Evolutionary conservation across 2,329 filamentous ascomycete genomes (phyloP), one percentile per base, ranked within the genome.

Genomic region (Fusarium equiseti): DNA sequence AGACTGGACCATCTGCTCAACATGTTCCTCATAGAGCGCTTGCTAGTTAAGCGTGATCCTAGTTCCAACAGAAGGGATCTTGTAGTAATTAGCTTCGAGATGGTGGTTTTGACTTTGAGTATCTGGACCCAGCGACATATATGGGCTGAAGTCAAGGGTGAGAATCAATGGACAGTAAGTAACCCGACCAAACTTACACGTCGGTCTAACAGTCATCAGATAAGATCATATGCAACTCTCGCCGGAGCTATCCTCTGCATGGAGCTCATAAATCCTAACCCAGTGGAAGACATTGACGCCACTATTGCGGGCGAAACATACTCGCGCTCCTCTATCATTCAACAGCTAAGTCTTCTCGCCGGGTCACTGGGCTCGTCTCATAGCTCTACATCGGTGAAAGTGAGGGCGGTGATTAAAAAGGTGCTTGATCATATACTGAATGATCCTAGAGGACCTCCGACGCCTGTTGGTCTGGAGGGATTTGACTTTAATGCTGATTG

Each of bases 371-470:
- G 35, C 10, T 38, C 35, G 0, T 38, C 35, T 12, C 35, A 38
- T 2, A 11, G 1, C 9, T 59, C 59, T 2, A 51, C 49, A 6
- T 42, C 59, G 1, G 54, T 59, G 3, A 59, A 59, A 11, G 24
- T 29, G 1, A 32, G 35, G 0, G 22, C 16, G 0, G 54, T 59
- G 2, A 59, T 61, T 1, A 61, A 50, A 20, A 50, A 50, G 54
- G 43, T 59, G 2, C 35, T 61, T 6, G 59, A 61, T 8, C 43
- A 59, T 20, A 42, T 43, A 9, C 2, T 61, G 3, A 61, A 61
- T 1, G 43, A 43, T 5, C 7, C 22, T 1, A 10, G 11, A 1
- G 11, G n/a, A 2, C 10, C 35, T 0, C 18, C 35, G 6, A 38
- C 35, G 35, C 35, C 18, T 38, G 5, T 38, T 12, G 35, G 18